Conservation (phyloP, 257 asterid genomes). For the Petunia secreta region DNA sequence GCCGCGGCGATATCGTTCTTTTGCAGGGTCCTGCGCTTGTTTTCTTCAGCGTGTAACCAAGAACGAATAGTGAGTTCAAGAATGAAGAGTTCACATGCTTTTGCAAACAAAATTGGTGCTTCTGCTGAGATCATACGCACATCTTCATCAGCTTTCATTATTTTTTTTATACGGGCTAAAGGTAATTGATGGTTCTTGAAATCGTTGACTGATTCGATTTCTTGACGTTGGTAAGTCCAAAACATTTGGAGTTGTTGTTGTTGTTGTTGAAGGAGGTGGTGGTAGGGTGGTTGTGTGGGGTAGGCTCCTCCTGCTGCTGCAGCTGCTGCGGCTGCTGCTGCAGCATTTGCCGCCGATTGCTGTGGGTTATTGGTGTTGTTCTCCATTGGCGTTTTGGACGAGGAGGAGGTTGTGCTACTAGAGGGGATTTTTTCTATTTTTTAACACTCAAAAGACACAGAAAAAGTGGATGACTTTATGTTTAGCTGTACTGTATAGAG, state of each 20-base stretch:
- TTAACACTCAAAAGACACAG: background rate
- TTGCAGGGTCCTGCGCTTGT: slow-evolving; percentile 88
- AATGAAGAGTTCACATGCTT: slow-evolving; percentile 94
- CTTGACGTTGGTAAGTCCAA: slow-evolving; percentile 75
- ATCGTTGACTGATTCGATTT: slow-evolving; percentile 80
- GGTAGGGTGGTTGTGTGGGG: slow-evolving; percentile 64
- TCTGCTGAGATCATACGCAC: slow-evolving; percentile 97
- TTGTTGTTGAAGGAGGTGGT: slow-evolving; percentile 82
- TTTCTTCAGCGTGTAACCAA: slow-evolving; percentile 96
- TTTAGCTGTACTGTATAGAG: background rate
- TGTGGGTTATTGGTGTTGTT: slow-evolving; percentile 75
- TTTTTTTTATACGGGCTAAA: slow-evolving; percentile 88
- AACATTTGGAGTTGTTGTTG: slow-evolving; percentile 81
- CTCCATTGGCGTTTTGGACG: slow-evolving; percentile 48
- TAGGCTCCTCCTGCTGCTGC: slow-evolving; percentile 35
- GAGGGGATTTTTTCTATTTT: background rate
- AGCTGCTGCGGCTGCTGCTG: slow-evolving; percentile 46
- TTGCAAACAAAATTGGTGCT: slow-evolving; percentile 89
- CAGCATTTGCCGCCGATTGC: slow-evolving; percentile 59
- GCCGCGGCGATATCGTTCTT: slow-evolving; percentile 94
- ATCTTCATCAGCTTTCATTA: slow-evolving; percentile 95
- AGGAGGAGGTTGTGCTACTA: too few species aligned
- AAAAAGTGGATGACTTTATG: background rate
- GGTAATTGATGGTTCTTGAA: slow-evolving; percentile 93
- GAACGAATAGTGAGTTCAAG: slow-evolving; percentile 91